These are phyloP conservation scores for Raddia distichophylla DNA, from an alignment of 176 grass and related monocot genomes.

Conservation along the genomic window DNA sequence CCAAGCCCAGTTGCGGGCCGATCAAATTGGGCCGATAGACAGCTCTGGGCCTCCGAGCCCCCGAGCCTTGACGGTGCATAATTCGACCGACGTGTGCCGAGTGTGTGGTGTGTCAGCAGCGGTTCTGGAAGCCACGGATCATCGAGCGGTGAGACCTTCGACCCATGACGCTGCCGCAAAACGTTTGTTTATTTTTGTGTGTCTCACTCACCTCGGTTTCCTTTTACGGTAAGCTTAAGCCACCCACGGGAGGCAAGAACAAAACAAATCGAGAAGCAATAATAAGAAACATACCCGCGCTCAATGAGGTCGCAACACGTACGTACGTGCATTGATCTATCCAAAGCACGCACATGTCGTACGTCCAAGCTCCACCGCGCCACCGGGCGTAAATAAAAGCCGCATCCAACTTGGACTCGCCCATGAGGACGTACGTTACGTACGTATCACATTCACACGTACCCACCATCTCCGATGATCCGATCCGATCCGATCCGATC, in stretches of 20 bases:
- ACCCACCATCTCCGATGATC: too few species aligned
- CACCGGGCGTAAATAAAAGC: background rate
- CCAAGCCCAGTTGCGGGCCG: too few species aligned
- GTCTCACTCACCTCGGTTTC: background rate
- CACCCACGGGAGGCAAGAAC: background rate
- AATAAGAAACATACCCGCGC: background rate
- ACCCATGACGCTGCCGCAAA: background rate
- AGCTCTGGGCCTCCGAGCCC: too few species aligned
- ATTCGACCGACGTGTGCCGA: background rate
- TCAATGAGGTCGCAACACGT: background rate
- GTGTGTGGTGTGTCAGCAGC: background rate
- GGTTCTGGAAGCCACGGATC: background rate
- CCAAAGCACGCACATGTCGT: too few species aligned
- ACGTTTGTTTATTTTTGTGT: background rate
- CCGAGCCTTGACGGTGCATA: background rate
- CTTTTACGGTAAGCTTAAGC: background rate
- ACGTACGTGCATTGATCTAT: too few species aligned
- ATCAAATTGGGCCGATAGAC: too few species aligned
- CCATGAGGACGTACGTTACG: too few species aligned
- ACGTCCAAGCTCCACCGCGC: background rate
- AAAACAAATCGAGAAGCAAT: background rate
- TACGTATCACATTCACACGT: too few species aligned
- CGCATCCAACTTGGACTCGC: conserved; percentile 33
- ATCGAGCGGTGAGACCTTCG: background rate
- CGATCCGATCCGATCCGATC: too few species aligned